Percentiles rank a stretch among this genome's conserved stretches.
Conservation (phyloP, 306 rosid genomes). For the Castanopsis chinensis region DNA sequence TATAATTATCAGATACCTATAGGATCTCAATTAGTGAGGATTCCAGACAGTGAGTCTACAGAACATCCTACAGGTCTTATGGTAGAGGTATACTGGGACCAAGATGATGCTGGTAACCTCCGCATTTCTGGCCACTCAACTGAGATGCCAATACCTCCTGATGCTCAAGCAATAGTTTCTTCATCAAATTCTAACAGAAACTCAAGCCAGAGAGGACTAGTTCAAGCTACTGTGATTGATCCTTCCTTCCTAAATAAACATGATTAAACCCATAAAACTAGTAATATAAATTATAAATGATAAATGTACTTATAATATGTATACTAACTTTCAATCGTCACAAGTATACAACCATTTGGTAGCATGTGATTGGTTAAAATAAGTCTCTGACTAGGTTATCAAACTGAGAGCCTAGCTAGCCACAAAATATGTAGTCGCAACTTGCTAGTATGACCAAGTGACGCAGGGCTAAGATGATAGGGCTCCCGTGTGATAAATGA, state of each 20-base stretch:
- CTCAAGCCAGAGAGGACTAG: slow-evolving; percentile 19
- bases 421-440: too few relatives aligned
- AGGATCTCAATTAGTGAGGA: slow-evolving; percentile 74
- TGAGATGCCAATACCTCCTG: slow-evolving; percentile 48
- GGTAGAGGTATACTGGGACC: slow-evolving; percentile 89
- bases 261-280: too few relatives aligned
- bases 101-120: slow-evolving; percentile 70
- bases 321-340: too few relatives aligned
- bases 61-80: slow-evolving; percentile 65
- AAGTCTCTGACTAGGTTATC: too few relatives aligned
- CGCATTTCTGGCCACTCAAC: slow-evolving; percentile 64
- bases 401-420: too few relatives aligned
- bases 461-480: too few relatives aligned
- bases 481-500: too few relatives aligned
- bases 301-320: too few relatives aligned
- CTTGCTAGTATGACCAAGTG: too few relatives aligned
- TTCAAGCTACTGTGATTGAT: slow-evolving; percentile 52
- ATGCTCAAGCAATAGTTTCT: slow-evolving; percentile 27
- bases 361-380: too few relatives aligned
- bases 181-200: slow-evolving; percentile 22
- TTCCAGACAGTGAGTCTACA: slow-evolving; percentile 64
- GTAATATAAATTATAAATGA: too few relatives aligned
- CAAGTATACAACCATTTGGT: too few relatives aligned
- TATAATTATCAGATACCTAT: slow-evolving; percentile 52
- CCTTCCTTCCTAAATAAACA: slow-evolving; percentile 12